phyloP scores from a whole-genome alignment of 2,329 filamentous ascomycete species.

The Fusarium heterosporum region DNA sequence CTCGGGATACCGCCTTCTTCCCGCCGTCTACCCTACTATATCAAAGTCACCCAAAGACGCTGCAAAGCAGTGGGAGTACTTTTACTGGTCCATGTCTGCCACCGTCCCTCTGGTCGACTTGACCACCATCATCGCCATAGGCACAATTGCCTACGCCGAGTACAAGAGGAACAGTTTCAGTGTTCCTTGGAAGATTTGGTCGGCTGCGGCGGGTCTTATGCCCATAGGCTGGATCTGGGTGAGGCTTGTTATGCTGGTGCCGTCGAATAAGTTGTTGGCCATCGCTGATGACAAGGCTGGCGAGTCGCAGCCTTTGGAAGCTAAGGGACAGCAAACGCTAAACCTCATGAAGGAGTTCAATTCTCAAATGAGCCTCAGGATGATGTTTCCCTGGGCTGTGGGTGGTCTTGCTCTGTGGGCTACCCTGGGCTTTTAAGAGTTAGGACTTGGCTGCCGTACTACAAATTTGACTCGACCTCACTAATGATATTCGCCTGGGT shows the following conservation, averaged over 20 bases:
- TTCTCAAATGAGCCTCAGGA: slow-evolving; percentile 32
- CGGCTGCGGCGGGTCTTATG: not conserved
- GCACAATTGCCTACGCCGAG: slow-evolving; percentile 14
- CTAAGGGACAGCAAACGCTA: slow-evolving; percentile 2
- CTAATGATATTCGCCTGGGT: too few species aligned
- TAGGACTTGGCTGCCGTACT: too few species aligned
- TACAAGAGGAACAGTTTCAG: not conserved
- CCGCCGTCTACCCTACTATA: slow-evolving; percentile 27
- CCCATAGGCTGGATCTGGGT: slow-evolving; percentile 11
- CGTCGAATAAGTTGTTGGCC: not conserved
- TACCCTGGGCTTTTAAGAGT: slow-evolving; percentile 14
- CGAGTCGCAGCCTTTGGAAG: not conserved
- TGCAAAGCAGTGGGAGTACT: slow-evolving; percentile 37
- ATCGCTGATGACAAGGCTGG: not conserved
- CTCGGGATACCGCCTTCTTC: slow-evolving; percentile 33
- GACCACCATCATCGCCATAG: slow-evolving; percentile 27
- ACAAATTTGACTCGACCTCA: too few species aligned
- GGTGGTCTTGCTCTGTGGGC: slow-evolving; percentile 35
- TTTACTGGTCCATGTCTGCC: slow-evolving; percentile 36
- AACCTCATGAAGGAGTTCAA: slow-evolving; percentile 31
- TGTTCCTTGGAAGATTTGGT: slow-evolving; percentile 10
- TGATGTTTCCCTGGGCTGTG: slow-evolving; percentile 39
- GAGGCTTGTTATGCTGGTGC: slow-evolving; percentile 2
- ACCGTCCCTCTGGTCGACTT: slow-evolving; percentile 32
- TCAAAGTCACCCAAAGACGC: slow-evolving; percentile 29